Conservation (phyloP, 2,329 filamentous ascomycete species). For the Claviceps sp. region DNA sequence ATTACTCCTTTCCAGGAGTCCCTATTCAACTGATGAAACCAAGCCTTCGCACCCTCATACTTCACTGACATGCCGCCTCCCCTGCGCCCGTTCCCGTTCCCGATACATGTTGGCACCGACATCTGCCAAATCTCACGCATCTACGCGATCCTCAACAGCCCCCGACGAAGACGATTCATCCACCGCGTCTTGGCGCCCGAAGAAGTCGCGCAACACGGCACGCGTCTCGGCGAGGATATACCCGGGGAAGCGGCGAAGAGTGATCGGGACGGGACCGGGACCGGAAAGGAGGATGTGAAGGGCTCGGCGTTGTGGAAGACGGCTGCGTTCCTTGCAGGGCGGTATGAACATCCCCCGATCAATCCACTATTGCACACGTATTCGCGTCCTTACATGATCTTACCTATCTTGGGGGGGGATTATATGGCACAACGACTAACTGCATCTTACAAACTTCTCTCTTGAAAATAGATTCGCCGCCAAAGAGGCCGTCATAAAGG, state of each 20-base stretch:
- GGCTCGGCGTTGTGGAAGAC: constrained; percentile 19
- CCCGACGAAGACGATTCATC: constrained; percentile 30
- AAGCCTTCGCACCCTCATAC: background rate
- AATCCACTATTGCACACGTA: too few relatives aligned
- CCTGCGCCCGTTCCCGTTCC: constrained; percentile 42
- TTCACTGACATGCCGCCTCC: background rate
- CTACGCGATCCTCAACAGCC: constrained; percentile 36
- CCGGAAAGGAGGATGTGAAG: background rate
- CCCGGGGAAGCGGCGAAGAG: background rate
- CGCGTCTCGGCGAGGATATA: constrained; percentile 4
- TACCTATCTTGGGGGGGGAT: too few relatives aligned
- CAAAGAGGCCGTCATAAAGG: constrained; percentile 65
- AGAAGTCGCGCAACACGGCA: constrained; percentile 15
- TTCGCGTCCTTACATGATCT: too few relatives aligned
- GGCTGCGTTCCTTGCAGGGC: constrained; percentile 22
- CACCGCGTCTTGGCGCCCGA: constrained; percentile 31
- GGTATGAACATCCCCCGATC: constrained; percentile 11
- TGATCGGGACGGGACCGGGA: background rate
- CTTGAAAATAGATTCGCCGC: constrained; percentile 45
- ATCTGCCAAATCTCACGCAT: constrained; percentile 61
- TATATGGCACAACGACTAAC: too few relatives aligned
- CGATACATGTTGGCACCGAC: constrained; percentile 62
- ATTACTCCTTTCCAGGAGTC: background rate
- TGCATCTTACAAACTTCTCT: too few relatives aligned
- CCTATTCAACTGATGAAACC: background rate